Evolutionary conservation across 768 basidiomycete species (phyloP).

Genomic region (Podaxis sp.): DNA sequence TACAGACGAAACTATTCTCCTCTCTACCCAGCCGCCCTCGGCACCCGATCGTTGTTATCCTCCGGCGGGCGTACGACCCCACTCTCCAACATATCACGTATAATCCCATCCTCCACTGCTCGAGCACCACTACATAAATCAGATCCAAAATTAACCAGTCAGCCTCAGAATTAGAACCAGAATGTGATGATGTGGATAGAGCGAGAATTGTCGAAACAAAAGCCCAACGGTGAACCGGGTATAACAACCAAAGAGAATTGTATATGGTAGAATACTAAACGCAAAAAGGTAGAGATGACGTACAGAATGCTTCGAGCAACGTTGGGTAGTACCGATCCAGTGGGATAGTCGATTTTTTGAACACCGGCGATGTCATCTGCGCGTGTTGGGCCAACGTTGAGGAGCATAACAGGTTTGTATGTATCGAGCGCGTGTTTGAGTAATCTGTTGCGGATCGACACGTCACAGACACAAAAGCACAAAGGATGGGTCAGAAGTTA

Average conservation of each 20-base stretch:
- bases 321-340: constrained; percentile 67
- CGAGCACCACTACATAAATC: constrained; percentile 37
- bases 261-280: background rate
- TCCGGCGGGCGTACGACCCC: constrained; percentile 51
- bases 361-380: constrained; percentile 68
- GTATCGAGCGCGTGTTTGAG: constrained; percentile 75
- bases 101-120: constrained; percentile 37
- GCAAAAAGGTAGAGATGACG: constrained; percentile 22
- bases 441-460: constrained; percentile 40
- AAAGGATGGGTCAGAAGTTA: background rate
- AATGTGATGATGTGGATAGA: background rate
- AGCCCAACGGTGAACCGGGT: background rate
- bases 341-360: constrained; percentile 75
- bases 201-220: background rate
- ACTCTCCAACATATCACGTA: constrained; percentile 50
- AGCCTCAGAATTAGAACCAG: background rate
- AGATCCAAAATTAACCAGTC: too few species aligned
- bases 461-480: background rate
- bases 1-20: background rate
- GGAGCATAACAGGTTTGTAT: constrained; percentile 71
- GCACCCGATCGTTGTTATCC: constrained; percentile 25
- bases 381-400: constrained; percentile 87
- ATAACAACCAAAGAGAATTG: background rate
- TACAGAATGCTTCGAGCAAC: constrained; percentile 60
- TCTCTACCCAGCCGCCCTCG: constrained; percentile 19